Percentiles rank a stretch among this genome's conserved stretches.
These are phyloP conservation scores for Turritis glabra DNA, from an alignment of 345 rosid genomes.

Conservation along the genomic window DNA sequence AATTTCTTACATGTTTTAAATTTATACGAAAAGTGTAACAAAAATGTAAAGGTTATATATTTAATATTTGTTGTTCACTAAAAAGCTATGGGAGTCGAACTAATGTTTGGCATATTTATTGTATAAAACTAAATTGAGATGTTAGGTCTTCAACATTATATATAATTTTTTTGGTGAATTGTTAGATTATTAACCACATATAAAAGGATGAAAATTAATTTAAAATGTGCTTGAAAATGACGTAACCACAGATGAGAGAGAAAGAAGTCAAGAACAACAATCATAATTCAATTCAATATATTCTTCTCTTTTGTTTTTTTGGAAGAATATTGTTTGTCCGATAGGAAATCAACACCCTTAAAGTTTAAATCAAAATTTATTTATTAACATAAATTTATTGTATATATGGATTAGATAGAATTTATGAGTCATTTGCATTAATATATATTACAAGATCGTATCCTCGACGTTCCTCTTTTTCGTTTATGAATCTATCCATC, in stretches of 20 bases:
- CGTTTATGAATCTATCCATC: slow-evolving; percentile 14
- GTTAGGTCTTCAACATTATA: neutral
- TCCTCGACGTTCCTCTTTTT: slow-evolving; percentile 39
- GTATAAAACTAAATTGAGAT: neutral
- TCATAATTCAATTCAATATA: slow-evolving; percentile 25
- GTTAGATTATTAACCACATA: slow-evolving; percentile 22
- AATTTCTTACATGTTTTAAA: too few relatives aligned
- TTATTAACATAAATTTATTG: slow-evolving; percentile 1
- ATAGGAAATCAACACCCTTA: slow-evolving; percentile 31
- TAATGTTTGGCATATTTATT: neutral
- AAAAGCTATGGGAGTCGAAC: neutral
- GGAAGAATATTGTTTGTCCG: slow-evolving; percentile 36
- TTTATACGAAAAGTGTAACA: neutral
- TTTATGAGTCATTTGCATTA: slow-evolving; percentile 24
- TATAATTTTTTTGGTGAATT: neutral
- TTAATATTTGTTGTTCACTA: neutral
- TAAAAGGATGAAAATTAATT: neutral
- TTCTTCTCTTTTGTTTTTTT: slow-evolving; percentile 20
- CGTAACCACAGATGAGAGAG: slow-evolving; percentile 17
- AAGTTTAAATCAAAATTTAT: neutral
- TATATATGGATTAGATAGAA: slow-evolving; percentile 34
- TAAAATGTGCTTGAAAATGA: slow-evolving; percentile 29
- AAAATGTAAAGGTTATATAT: neutral
- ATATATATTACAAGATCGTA: slow-evolving; percentile 32
- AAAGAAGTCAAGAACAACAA: slow-evolving; percentile 10